Conservation (phyloP, 2,329 filamentous ascomycete species). For the Apiospora phragmitis region DNA sequence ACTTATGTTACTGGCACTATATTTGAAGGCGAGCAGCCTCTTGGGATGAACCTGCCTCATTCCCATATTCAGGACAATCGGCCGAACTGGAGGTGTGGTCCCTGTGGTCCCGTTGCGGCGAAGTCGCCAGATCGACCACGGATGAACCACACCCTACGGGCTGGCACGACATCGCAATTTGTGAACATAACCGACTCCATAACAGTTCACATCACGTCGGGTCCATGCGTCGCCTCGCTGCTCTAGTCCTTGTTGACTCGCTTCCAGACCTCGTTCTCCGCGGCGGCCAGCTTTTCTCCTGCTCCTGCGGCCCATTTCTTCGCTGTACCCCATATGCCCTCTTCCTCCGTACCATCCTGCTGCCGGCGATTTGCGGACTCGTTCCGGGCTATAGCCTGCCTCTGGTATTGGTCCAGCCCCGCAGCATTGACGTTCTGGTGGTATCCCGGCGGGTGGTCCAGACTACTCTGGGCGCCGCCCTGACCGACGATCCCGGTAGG, state of each 20-base stretch:
- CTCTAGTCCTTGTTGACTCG: constrained; percentile 58
- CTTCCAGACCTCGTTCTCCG: constrained; percentile 64
- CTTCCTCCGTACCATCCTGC: constrained; percentile 33
- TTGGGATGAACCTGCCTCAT: neutral
- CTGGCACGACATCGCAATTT: neutral
- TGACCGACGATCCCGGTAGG: constrained; percentile 27
- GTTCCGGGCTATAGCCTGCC: constrained; percentile 39
- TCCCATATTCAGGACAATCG: neutral
- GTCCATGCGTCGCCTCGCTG: neutral
- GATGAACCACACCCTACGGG: neutral
- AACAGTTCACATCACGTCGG: neutral
- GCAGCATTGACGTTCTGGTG: constrained; percentile 55
- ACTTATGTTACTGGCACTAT: neutral
- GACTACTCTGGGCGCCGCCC: constrained; percentile 23
- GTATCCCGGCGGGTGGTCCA: constrained; percentile 56
- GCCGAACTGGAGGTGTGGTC: constrained; percentile 6
- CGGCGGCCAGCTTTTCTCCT: constrained; percentile 57
- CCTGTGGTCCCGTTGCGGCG: neutral
- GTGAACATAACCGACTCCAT: constrained; percentile 5
- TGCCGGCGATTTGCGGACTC: constrained; percentile 28
- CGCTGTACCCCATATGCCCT: constrained; percentile 55
- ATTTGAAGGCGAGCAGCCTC: neutral
- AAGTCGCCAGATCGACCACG: constrained; percentile 1
- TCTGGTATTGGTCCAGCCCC: constrained; percentile 50
- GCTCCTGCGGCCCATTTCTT: constrained; percentile 60